Evolutionary conservation across 306 rosid genomes (phyloP).

Genomic region (Begonia loranthoides): DNA sequence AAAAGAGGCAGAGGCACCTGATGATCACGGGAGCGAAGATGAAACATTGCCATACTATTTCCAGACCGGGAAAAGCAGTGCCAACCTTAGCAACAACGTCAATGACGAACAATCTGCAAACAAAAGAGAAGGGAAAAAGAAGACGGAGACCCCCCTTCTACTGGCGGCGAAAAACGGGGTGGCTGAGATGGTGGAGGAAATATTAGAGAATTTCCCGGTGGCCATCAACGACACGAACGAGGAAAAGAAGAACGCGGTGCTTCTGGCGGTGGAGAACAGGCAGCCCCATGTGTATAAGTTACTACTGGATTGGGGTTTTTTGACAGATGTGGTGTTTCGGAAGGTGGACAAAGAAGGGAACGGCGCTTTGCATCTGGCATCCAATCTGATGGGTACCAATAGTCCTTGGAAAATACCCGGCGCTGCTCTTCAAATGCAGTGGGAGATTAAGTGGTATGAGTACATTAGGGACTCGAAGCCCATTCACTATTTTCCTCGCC

Average conservation of each 20-base stretch:
- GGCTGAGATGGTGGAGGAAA: conserved; percentile 34
- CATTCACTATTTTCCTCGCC: conserved; percentile 8
- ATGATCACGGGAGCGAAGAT: too few species aligned
- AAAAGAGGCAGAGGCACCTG: too few species aligned
- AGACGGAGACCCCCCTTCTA: conserved; percentile 25
- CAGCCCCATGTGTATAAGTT: conserved; percentile 33
- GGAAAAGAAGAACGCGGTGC: conserved; percentile 34
- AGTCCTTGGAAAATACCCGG: conserved; percentile 52
- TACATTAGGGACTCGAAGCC: conserved; percentile 24
- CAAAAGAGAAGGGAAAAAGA: not conserved
- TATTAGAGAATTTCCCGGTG: conserved; percentile 29
- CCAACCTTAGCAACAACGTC: not conserved
- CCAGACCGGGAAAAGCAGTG: not conserved
- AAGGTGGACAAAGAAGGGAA: conserved; percentile 39
- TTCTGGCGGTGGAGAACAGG: conserved; percentile 52
- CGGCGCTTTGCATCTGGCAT: conserved; percentile 52
- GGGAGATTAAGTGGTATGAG: conserved; percentile 60
- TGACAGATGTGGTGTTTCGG: conserved; percentile 21
- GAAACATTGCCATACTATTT: conserved; percentile 6
- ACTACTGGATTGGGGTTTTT: conserved; percentile 5
- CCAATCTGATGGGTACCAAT: conserved; percentile 21
- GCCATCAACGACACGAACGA: conserved; percentile 36
- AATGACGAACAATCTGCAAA: too few species aligned
- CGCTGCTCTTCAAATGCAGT: conserved; percentile 50
- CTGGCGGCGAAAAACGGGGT: conserved; percentile 56